Base-by-base conservation (phyloP, 176 grass and related monocot genomes). In the Carex kokanica region DNA sequence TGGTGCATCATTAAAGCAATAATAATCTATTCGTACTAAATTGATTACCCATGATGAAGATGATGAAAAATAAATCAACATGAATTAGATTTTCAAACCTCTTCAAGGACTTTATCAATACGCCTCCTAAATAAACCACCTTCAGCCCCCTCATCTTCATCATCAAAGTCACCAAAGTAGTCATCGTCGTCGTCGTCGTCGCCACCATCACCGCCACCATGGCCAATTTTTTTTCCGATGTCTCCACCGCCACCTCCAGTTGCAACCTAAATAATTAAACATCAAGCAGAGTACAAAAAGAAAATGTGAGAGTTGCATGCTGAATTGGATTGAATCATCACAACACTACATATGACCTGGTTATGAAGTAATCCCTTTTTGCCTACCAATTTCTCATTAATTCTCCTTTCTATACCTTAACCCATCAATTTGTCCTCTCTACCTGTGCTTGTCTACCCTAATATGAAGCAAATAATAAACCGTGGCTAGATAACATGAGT, bases 181-280 rank as follows among this genome's bases (percentile, higher is more conserved):
- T 99, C 91, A 86, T 99, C 96, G 89, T 98, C 93, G 78, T 99
- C 96, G 6, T 90, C 93, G 74, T 99, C 96, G 88, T 98, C 95
- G 43, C 93, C 96, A 57, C 96, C 96, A 57, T 99, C 96, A 83
- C 96, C 96, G 0, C 96, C 93, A 74, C 96, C 96, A 87, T 93
- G 93, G 70, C 89, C 81, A 86, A 89, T 99, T 81, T 92, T 99
- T 80, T 92, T 99, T 25, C 96, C 96, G 78, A 99, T 95, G 74
- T 95, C 96, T 67, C 96, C 96, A 81, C 96, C 91, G 15, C 96
- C 96, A 83, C 96, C 96, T 87, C 96, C 96, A 61, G 89, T 90
- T 29, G 93, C 93, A 80, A 84, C 51, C 96, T 99, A 82, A 49
- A 64, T 17, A 64, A 60, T 57, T 58, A 51, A 58, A 79, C 12